Conservation (phyloP, 2,329 filamentous ascomycete species). For the Ustilaginoidea virens region DNA sequence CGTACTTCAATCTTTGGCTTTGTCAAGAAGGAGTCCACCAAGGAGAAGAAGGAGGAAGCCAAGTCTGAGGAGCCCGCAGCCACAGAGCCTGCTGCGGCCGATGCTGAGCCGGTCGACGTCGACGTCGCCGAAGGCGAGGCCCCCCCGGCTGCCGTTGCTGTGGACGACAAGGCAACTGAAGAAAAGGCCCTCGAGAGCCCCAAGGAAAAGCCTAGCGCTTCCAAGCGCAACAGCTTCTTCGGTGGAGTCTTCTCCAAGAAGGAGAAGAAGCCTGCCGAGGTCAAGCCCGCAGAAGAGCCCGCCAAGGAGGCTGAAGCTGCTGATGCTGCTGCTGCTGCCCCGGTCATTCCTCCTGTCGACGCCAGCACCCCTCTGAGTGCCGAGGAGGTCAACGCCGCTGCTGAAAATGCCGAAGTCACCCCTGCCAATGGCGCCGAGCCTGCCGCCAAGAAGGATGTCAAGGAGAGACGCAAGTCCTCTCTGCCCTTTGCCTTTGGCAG, state of each 20-base stretch:
- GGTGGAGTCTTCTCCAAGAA: conserved; percentile 35
- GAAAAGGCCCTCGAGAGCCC: conserved; percentile 25
- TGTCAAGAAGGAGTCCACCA: conserved; percentile 32
- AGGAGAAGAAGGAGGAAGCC: conserved; percentile 23
- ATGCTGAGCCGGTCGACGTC: conserved; percentile 14
- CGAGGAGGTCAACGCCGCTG: conserved; percentile 37
- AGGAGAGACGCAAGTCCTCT: conserved; percentile 76
- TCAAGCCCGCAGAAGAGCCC: conserved; percentile 24
- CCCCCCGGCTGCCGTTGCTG: conserved; percentile 15
- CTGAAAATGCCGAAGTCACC: conserved; percentile 30
- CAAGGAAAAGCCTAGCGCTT: conserved; percentile 32
- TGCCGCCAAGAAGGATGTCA: conserved; percentile 47
- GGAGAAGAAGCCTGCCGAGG: conserved; percentile 42
- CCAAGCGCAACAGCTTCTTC: conserved; percentile 44
- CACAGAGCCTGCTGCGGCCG: conserved; percentile 16
- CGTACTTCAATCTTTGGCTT: conserved; percentile 49
- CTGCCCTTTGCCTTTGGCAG: conserved; percentile 60
- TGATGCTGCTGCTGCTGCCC: conserved; percentile 35
- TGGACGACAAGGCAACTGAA: conserved; percentile 16
- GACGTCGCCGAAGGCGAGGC: conserved; percentile 20
- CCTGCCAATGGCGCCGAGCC: conserved; percentile 31
- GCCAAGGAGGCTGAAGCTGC: conserved; percentile 26
- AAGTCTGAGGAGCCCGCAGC: conserved; percentile 18
- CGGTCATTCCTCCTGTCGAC: conserved; percentile 44
- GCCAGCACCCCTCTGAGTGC: conserved; percentile 39